Percentiles rank a stretch among this genome's conserved stretches.
Conservation (phyloP, 2,329 filamentous ascomycete genomes). For the Chalaropsis thielavioides region DNA sequence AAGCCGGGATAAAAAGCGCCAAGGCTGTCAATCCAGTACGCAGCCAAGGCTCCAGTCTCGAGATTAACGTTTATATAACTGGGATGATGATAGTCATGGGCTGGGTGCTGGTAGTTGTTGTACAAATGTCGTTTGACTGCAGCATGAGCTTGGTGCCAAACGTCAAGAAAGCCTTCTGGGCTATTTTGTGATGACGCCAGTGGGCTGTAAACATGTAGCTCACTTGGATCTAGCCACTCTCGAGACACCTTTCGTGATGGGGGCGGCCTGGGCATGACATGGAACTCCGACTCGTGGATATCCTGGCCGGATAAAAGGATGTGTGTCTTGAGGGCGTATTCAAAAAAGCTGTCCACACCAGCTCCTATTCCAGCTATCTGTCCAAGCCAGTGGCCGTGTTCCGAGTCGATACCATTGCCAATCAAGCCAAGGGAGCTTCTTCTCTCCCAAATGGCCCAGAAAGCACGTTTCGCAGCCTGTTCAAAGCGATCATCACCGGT, state of each 20-base stretch:
- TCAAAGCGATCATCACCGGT: conserved; percentile 83
- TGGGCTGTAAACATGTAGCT: conserved; percentile 36
- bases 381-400: conserved; percentile 78
- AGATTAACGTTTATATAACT: conserved; percentile 89
- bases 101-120: conserved; percentile 33
- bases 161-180: conserved; percentile 61
- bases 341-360: conserved; percentile 95
- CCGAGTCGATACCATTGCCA: conserved; percentile 82
- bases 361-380: conserved; percentile 88
- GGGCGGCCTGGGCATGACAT: conserved; percentile 24
- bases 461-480: conserved; percentile 74
- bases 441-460: conserved; percentile 91
- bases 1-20: conserved; percentile 91
- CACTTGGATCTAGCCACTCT: conserved; percentile 48
- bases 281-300: conserved; percentile 32
- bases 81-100: conserved; percentile 52
- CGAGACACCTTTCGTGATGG: conserved; percentile 27
- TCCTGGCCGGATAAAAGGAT: conserved; percentile 71
- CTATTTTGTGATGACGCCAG: conserved; percentile 53
- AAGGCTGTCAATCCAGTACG: conserved; percentile 91
- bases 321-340: conserved; percentile 91
- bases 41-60: conserved; percentile 71
- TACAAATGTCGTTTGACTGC: conserved; percentile 89
- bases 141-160: conserved; percentile 74
- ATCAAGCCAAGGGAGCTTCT: conserved; percentile 76